phyloP scores from a whole-genome alignment of 2,329 filamentous ascomycete genomes.

The Exserohilum turcica region DNA sequence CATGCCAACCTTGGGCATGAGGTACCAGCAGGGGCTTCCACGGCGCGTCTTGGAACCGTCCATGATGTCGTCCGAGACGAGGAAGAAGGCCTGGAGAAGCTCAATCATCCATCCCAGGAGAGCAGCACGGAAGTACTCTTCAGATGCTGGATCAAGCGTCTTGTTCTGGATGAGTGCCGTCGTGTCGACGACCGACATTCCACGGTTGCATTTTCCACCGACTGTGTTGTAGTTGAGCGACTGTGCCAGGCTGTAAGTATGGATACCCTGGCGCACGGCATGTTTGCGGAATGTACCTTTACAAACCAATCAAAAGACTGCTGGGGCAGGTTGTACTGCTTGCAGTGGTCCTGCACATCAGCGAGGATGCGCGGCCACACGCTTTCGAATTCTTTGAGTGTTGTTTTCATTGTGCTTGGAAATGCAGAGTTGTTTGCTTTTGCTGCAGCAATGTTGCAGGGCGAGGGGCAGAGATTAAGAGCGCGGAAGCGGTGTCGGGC shows the following conservation, averaged over 20 bases:
- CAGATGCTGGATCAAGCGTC: slow-evolving; percentile 69
- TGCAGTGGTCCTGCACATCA: slow-evolving; percentile 78
- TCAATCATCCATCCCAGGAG: slow-evolving; percentile 97
- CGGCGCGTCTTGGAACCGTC: slow-evolving; percentile 93
- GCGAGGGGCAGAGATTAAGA: slow-evolving; percentile 14
- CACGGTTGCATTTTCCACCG: slow-evolving; percentile 97
- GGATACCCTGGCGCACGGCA: slow-evolving; percentile 3
- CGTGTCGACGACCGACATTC: slow-evolving; percentile 96
- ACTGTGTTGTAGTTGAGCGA: slow-evolving; percentile 83
- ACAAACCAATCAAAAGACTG: slow-evolving; percentile 86
- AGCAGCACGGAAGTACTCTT: slow-evolving; percentile 84
- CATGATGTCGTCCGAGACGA: slow-evolving; percentile 99
- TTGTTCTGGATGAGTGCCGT: slow-evolving; percentile 76
- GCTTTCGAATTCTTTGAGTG: slow-evolving; percentile 83
- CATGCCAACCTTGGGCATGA: slow-evolving; percentile 85
- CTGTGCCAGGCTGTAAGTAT: slow-evolving; percentile 54
- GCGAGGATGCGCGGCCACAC: slow-evolving; percentile 86
- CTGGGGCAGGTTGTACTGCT: slow-evolving; percentile 80
- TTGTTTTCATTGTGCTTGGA: slow-evolving; percentile 65
- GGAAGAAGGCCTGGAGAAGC: slow-evolving; percentile 97
- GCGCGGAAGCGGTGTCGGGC: slow-evolving; percentile 13
- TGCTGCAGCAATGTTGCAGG: slow-evolving; percentile 7
- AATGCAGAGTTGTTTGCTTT: not conserved
- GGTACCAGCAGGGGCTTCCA: slow-evolving; percentile 96
- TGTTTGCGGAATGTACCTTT: slow-evolving; percentile 59